phyloP scores from a whole-genome alignment of 805 yeast species.

The Ogataea haglerorum region DNA sequence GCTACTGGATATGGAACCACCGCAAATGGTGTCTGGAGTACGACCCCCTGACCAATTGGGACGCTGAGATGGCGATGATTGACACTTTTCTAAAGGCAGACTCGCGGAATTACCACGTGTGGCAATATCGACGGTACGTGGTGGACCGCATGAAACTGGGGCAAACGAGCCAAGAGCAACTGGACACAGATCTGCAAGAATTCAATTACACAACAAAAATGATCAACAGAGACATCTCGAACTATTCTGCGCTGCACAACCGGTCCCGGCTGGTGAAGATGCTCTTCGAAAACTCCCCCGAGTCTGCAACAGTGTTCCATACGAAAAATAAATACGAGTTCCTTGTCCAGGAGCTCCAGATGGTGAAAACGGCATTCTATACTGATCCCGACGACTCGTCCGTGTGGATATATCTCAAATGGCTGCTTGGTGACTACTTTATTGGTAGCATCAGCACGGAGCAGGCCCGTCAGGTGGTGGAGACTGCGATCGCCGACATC shows the following conservation, averaged over 20 bases:
- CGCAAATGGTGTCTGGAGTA: conserved; percentile 73
- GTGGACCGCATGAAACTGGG: conserved; percentile 35
- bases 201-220: conserved; percentile 72
- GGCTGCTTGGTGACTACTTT: conserved; percentile 58
- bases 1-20: conserved; percentile 97
- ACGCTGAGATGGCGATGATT: conserved; percentile 66
- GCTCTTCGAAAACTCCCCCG: conserved; percentile 35
- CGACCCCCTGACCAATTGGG: conserved; percentile 55
- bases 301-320: conserved; percentile 16
- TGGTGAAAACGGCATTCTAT: conserved; percentile 78
- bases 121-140: conserved; percentile 87
- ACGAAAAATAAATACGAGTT: conserved; percentile 26
- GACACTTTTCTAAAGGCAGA: conserved; percentile 67
- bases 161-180: conserved; percentile 5
- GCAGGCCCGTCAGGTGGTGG: conserved; percentile 36
- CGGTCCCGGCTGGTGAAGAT: conserved; percentile 65
- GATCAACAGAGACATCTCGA: conserved; percentile 81
- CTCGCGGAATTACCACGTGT: conserved; percentile 87
- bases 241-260: conserved; percentile 96
- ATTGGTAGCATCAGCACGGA: conserved; percentile 32
- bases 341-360: conserved; percentile 55
- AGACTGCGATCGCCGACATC: conserved; percentile 45
- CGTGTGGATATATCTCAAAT: conserved; percentile 82
- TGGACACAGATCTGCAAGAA: conserved; percentile 44
- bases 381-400: conserved; percentile 95